Base-by-base conservation (phyloP, 2,329 filamentous ascomycete species). In the Colletotrichum kahawae region DNA sequence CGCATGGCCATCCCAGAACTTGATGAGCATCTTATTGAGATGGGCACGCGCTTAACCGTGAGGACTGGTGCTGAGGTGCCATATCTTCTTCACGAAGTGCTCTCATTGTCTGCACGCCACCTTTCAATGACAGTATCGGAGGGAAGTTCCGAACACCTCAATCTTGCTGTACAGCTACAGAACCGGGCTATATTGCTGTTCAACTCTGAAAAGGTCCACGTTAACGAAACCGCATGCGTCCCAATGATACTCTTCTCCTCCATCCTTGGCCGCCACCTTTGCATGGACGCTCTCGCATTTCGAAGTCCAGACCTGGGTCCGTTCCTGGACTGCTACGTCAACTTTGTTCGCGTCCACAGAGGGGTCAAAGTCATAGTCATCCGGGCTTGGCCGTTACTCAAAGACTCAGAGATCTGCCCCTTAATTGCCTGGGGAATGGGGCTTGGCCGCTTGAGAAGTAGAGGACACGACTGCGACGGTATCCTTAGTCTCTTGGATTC, bases 21-120 rank as follows among this genome's bases (percentile, higher is more conserved):
- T 12, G 76, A 78, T n/a, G 76, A 77, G 13, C 77, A 78, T 21
- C 76, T 79, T 12, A 66, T 76, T 18, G 70, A 70, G 9, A 48
- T 71, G n/a, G 69, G 75, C 43, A 70, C 81, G 27, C 48, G 77
- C n/a, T n/a, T 80, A 5, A 78, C 77, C 1, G 68, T 84, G 4
- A 77, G 78, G 24, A 71, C 71, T 8, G 78, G 77, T 7, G 76
- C 84, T 5, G 71, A 79, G 9, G 74, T 77, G 1, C 83, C 84
- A 2, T 85, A 83, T 70, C 80, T 86, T 27, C 76, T 86, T 54
- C 79, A 85, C 71, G 78, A 82, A 62, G 65, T 85, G 10, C 80
- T 85, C 16, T 83, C 83, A 21, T 82, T 84, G 29, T 84, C 84
- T 13, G 80, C 84, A 2, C 81, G 81, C 3, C 84, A 84, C 60